Base-by-base conservation (phyloP, 768 basidiomycete genomes). In the Tremella fuciformis region DNA sequence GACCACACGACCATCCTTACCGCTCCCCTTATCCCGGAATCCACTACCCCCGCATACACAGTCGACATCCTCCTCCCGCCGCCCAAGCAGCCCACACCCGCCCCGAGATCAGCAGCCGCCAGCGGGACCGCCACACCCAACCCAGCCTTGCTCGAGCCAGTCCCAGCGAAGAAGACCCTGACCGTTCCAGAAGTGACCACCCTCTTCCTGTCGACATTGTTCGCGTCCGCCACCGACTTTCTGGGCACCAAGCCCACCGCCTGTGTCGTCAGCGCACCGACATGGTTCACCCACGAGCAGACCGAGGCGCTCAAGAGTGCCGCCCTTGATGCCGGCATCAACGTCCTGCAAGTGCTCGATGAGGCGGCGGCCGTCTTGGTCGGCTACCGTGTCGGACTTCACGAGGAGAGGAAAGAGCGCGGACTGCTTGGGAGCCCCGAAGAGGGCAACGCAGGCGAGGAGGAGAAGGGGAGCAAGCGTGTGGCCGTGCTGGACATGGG, bases 181-280 rank as follows among this genome's bases (percentile, higher is more conserved):
- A 89, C 89, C 47, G 86, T 88, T 1, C 84, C 85, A 16, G 91
- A 97, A 70, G 88, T 87, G 13, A 84, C 89, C 26, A 83, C 87
- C 40, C 83, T 92, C 67, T 97, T 94, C 83, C 81, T 99, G 38
- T 80, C 81, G 53, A 89, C 88, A 2, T 84, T 99, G 34, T 78
- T 91, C 60, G 82, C 88, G 62, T 92, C 89, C 38, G 94, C 93
- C 6, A 84, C 86, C 65, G 91, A 92, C 74, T 98, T 93, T 78
- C 83, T 98, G 13, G 91, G 91, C 13, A 69, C 70, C 52, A 85
- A 84, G 71, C 82, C 84, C 25, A 78, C 84, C 44, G 88, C 88
- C 41, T 88, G 89, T 21, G 94, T 97, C 57, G 84, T 98, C 73
- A 84, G 85, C 54, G 82, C 88, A 7, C 91, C 94, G 0, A 76